A percentile compares a stretch with the other conserved stretches of the same genome.
Evolutionary conservation across 345 rosid genomes (phyloP).

Genomic region (Lepidium didymum): DNA sequence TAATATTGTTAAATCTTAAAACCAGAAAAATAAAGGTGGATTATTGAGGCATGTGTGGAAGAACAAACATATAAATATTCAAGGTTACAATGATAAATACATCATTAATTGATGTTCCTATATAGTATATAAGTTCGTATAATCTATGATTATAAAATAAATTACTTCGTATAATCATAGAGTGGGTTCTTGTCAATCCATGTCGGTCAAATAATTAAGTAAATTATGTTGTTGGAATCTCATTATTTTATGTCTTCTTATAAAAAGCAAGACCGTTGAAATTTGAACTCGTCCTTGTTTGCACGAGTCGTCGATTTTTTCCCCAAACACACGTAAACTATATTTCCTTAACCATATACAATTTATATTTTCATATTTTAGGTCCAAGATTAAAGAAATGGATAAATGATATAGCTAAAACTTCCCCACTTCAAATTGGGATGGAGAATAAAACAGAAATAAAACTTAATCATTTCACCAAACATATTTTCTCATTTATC

Average conservation of each 20-base stretch:
- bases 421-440: too few species aligned
- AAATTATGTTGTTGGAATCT: slow-evolving; percentile 9
- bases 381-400: too few species aligned
- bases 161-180: slow-evolving; percentile 10
- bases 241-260: slow-evolving; percentile 11
- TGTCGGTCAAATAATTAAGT: slow-evolving; percentile 11
- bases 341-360: background rate
- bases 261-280: slow-evolving; percentile 19
- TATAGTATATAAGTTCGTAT: background rate
- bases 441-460: too few species aligned
- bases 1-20: too few species aligned
- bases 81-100: background rate
- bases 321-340: background rate
- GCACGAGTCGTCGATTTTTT: slow-evolving; percentile 11
- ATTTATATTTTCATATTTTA: background rate
- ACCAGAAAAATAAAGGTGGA: background rate
- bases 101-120: background rate
- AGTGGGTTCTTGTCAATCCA: slow-evolving; percentile 22
- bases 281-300: background rate
- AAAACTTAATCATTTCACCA: too few species aligned
- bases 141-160: background rate
- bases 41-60: background rate
- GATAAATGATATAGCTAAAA: too few species aligned
- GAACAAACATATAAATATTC: background rate
- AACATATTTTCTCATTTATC: too few species aligned